phyloP scores from a whole-genome alignment of 208 protist genomes.

The Histomonas meleagridis region DNA sequence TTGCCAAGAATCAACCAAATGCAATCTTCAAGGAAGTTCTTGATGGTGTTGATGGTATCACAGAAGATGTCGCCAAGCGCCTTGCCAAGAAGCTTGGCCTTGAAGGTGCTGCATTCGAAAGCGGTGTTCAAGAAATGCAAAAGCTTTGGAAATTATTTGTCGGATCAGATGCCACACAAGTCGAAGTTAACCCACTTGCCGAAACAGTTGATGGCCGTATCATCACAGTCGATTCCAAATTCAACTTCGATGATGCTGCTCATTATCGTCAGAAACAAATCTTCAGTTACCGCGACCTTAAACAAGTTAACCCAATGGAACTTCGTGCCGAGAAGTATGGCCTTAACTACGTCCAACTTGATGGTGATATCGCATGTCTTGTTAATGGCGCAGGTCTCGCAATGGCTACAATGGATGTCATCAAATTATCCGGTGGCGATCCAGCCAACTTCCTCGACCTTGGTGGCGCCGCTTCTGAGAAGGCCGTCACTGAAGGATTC shows the following conservation, averaged over 20 bases:
- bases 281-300: slow-evolving; percentile 74
- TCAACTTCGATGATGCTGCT: slow-evolving; percentile 96
- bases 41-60: slow-evolving; percentile 36
- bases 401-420: slow-evolving; percentile 99
- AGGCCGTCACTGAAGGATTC: slow-evolving; percentile 83
- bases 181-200: slow-evolving; percentile 96
- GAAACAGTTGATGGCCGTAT: slow-evolving; percentile 67
- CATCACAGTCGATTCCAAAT: slow-evolving; percentile 90
- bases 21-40: slow-evolving; percentile 40
- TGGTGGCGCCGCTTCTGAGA: slow-evolving; percentile 67
- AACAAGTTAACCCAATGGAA: slow-evolving; percentile 72
- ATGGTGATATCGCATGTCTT: slow-evolving; percentile 87
- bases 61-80: neutral
- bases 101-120: neutral
- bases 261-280: slow-evolving; percentile 84
- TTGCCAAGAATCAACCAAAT: slow-evolving; percentile 76
- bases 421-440: slow-evolving; percentile 83
- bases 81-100: neutral
- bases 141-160: slow-evolving; percentile 88
- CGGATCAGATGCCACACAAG: slow-evolving; percentile 71
- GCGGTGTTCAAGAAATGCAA: slow-evolving; percentile 64
- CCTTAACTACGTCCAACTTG: slow-evolving; percentile 96
- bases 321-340: slow-evolving; percentile 79
- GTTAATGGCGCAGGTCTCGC: slow-evolving; percentile 84
- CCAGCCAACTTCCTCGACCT: slow-evolving; percentile 99